These are phyloP conservation scores for Sphaerostilbella broomeana DNA, from an alignment of 2,329 filamentous ascomycete species.

Conservation along the genomic window DNA sequence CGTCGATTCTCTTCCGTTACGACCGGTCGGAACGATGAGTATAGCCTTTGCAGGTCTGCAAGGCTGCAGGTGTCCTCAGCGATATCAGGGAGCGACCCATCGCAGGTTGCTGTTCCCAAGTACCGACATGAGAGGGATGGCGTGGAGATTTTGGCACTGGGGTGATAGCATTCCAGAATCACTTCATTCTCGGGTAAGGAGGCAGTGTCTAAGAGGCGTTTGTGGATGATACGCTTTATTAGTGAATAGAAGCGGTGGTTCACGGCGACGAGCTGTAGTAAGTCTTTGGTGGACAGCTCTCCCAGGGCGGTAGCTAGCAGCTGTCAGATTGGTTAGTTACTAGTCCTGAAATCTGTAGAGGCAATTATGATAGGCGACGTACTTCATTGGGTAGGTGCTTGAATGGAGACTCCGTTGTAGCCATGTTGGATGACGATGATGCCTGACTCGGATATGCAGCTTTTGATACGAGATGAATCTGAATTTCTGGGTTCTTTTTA, in stretches of 20 bases:
- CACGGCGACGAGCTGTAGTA: constrained; percentile 51
- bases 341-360: background rate
- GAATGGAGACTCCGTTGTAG: constrained; percentile 1
- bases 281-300: constrained; percentile 40
- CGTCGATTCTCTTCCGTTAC: constrained; percentile 46
- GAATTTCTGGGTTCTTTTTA: too few species aligned
- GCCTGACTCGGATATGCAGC: too few species aligned
- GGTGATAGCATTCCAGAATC: constrained; percentile 74
- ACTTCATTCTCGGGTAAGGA: constrained; percentile 44
- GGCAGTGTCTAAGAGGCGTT: constrained; percentile 45
- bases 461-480: too few species aligned
- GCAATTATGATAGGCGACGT: background rate
- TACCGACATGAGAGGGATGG: constrained; percentile 63
- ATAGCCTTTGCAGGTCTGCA: constrained; percentile 48
- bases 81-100: constrained; percentile 12
- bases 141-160: constrained; percentile 59
- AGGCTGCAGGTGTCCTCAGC: constrained; percentile 18
- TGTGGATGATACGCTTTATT: constrained; percentile 56
- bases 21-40: constrained; percentile 64
- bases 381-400: constrained; percentile 7
- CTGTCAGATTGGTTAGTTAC: constrained; percentile 25
- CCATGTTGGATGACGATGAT: constrained; percentile 4
- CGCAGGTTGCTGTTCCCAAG: constrained; percentile 44
- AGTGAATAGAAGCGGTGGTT: constrained; percentile 58
- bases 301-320: constrained; percentile 46